These are phyloP conservation scores for Gamsiella multidivaricata DNA, from an alignment of 192 early-diverging fungal genomes.

Conservation along the genomic window DNA sequence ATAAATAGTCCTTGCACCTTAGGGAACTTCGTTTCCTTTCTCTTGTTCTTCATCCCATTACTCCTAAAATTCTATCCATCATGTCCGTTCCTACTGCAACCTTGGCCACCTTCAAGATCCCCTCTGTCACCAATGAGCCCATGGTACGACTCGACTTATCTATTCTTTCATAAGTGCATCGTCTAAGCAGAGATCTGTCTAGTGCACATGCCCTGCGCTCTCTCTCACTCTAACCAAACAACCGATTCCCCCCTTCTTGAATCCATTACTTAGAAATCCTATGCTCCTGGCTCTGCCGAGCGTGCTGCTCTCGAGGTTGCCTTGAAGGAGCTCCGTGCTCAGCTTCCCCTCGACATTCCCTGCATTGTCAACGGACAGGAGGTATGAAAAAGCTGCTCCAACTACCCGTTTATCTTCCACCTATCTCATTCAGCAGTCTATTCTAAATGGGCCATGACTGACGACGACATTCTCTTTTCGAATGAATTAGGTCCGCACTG, in stretches of 20 bases:
- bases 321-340: constrained; percentile 76
- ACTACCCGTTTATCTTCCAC: no score
- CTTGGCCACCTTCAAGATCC: constrained; percentile 85
- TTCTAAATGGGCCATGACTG: not conserved
- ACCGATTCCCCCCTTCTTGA: not conserved
- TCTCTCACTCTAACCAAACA: constrained; percentile 31
- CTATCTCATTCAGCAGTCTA: no score
- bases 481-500: constrained; percentile 59
- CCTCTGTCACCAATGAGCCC: constrained; percentile 88
- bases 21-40: not conserved
- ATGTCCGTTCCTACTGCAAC: constrained; percentile 65
- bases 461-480: not conserved
- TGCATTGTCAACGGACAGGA: constrained; percentile 88
- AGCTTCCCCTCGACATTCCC: constrained; percentile 82
- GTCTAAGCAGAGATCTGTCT: no score
- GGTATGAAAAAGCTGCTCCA: constrained; percentile 60
- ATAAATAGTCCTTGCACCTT: not conserved
- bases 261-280: constrained; percentile 62
- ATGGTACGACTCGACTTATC: constrained; percentile 65
- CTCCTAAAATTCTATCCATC: not conserved
- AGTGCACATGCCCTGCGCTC: no score
- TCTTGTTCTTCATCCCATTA: not conserved
- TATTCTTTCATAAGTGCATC: no score
- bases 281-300: constrained; percentile 80
- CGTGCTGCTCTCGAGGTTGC: constrained; percentile 79